phyloP scores from a whole-genome alignment of 345 rosid genomes.

The Melastoma malabathricum region DNA sequence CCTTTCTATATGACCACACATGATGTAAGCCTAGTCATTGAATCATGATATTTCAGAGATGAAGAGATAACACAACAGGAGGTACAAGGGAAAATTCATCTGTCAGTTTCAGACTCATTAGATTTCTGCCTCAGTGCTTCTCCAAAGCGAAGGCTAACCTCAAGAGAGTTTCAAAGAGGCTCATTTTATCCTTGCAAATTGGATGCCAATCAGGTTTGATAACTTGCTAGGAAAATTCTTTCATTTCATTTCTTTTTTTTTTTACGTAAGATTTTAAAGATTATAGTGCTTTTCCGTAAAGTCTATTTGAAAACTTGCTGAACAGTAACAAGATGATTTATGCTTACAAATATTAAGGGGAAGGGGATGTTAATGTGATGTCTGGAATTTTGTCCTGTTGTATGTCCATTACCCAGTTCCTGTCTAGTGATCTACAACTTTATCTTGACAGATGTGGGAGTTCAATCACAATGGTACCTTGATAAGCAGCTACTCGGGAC shows the following conservation, averaged over 20 bases:
- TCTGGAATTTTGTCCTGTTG: background rate
- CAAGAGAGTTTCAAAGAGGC: slow-evolving; percentile 41
- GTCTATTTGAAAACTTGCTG: background rate
- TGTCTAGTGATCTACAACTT: background rate
- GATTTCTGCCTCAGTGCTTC: slow-evolving; percentile 69
- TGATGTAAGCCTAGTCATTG: background rate
- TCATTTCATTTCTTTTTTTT: background rate
- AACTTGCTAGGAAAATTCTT: background rate
- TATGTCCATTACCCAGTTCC: background rate
- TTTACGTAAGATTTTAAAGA: background rate
- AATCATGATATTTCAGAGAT: slow-evolving; percentile 25
- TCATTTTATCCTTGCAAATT: slow-evolving; percentile 55
- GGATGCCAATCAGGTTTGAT: slow-evolving; percentile 70
- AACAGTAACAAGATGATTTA: no score
- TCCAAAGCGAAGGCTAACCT: slow-evolving; percentile 46
- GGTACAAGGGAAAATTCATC: slow-evolving; percentile 29
- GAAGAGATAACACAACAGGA: slow-evolving; percentile 29
- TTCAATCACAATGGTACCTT: slow-evolving; percentile 43
- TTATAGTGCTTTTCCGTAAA: background rate
- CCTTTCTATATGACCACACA: background rate
- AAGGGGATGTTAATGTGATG: background rate
- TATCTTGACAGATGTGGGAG: slow-evolving; percentile 66
- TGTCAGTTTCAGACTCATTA: slow-evolving; percentile 36
- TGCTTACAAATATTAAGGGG: no score
- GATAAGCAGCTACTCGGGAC: slow-evolving; percentile 65